Evolutionary conservation across 106 monocot genomes (phyloP).

Genomic region (Amphibolis antarctica): DNA sequence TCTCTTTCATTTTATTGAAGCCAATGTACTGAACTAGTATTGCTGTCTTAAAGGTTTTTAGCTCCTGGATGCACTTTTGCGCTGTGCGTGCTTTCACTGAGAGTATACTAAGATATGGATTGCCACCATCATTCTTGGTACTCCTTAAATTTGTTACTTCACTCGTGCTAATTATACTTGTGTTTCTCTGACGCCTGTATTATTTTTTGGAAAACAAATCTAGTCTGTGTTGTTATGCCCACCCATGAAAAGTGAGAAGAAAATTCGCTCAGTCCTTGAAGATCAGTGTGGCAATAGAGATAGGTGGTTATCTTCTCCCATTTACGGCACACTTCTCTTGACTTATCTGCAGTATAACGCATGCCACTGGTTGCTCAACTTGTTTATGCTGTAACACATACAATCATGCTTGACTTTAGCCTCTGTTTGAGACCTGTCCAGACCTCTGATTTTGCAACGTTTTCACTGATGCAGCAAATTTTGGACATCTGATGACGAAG

Average conservation of each 20-base stretch:
- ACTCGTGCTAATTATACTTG: background rate
- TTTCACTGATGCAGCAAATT: conserved; percentile 34
- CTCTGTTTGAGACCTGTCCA: background rate
- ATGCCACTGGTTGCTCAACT: too few species aligned
- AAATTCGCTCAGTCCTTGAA: conserved; percentile 66
- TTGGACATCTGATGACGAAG: conserved; percentile 85
- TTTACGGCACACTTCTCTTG: background rate
- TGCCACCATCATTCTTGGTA: conserved; percentile 93
- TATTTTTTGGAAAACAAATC: conserved; percentile 1
- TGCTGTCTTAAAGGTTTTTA: conserved; percentile 55
- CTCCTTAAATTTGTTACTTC: background rate
- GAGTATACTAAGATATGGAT: conserved; percentile 96
- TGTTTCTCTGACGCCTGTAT: background rate
- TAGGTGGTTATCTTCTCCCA: conserved; percentile 24
- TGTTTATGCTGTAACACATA: too few species aligned
- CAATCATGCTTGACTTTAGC: background rate
- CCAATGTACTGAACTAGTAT: background rate
- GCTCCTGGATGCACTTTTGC: conserved; percentile 99
- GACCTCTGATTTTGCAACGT: background rate
- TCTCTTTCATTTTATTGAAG: background rate
- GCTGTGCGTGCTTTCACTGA: conserved; percentile 83
- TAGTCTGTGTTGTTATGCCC: conserved; percentile 74
- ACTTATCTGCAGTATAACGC: background rate
- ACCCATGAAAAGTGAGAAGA: conserved; percentile 80
- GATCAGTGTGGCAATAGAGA: conserved; percentile 43